Conservation (phyloP, 352 stramenopile species). For the Peronosclerospora sorghi region DNA sequence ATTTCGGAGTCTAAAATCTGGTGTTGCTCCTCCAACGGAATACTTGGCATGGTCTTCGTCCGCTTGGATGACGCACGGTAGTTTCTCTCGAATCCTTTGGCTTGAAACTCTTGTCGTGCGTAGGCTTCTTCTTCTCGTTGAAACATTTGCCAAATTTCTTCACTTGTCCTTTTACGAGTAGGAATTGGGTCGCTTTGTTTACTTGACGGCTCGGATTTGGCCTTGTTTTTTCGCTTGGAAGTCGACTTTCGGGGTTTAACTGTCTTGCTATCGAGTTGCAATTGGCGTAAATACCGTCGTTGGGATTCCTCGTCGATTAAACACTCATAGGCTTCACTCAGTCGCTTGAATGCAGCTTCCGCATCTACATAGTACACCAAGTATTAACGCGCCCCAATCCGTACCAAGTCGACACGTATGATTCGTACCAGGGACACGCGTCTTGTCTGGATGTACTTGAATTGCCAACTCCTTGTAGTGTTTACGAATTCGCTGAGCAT, state of each 20-base stretch:
- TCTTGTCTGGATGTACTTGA: slow-evolving; percentile 54
- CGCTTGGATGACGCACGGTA: slow-evolving; percentile 17
- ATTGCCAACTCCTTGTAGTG: slow-evolving; percentile 45
- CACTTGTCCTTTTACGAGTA: slow-evolving; percentile 26
- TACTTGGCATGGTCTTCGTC: neutral
- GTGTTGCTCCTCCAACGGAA: slow-evolving; percentile 10
- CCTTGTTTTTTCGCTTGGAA: slow-evolving; percentile 13
- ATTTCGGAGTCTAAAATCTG: slow-evolving; percentile 28
- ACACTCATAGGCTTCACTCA: slow-evolving; percentile 72
- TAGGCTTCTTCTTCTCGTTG: slow-evolving; percentile 58
- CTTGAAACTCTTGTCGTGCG: slow-evolving; percentile 42
- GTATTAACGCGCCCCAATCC: neutral
- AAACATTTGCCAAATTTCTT: slow-evolving; percentile 65
- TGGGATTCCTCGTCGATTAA: slow-evolving; percentile 36
- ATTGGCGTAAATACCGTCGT: slow-evolving; percentile 34
- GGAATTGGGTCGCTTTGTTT: neutral
- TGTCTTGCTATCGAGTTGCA: slow-evolving; percentile 7
- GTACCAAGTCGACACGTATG: neutral
- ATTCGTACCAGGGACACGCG: slow-evolving; percentile 22
- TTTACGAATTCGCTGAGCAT: slow-evolving; percentile 22
- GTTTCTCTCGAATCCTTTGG: slow-evolving; percentile 50
- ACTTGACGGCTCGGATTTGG: neutral
- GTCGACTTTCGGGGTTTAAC: slow-evolving; percentile 7
- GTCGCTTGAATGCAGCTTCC: slow-evolving; percentile 64
- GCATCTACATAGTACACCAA: slow-evolving; percentile 27